phyloP scores from a whole-genome alignment of 495 filamentous ascomycete genomes.

The Xanthoparmelia taractica region DNA sequence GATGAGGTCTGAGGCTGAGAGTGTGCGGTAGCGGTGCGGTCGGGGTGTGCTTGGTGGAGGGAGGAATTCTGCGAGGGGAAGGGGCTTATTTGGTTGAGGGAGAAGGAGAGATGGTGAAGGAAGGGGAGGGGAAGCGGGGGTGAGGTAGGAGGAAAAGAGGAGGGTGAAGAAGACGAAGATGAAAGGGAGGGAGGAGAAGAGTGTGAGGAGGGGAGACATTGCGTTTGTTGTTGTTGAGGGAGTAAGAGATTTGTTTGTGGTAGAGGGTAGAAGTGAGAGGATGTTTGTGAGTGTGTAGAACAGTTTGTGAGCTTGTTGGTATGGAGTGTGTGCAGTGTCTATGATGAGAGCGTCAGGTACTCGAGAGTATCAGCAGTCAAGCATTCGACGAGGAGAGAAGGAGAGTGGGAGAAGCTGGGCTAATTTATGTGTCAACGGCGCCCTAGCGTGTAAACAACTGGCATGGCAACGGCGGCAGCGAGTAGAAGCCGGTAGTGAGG shows the following conservation, averaged over 20 bases:
- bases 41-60: background rate
- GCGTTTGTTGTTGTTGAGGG: background rate
- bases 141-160: background rate
- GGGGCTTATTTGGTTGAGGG: background rate
- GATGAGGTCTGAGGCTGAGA: background rate
- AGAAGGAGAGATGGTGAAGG: background rate
- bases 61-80: background rate
- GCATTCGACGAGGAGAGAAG: conserved; percentile 10
- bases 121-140: background rate
- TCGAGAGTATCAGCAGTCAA: conserved; percentile 7
- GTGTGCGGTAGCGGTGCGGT: background rate
- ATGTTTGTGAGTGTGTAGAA: background rate
- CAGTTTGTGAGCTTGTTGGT: background rate
- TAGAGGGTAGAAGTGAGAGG: background rate
- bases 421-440: background rate
- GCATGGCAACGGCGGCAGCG: conserved; percentile 5
- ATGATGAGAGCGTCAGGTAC: conserved; percentile 7
- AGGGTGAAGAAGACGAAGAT: background rate
- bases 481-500: background rate
- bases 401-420: background rate
- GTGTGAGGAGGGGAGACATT: background rate
- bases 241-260: background rate
- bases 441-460: conserved; percentile 10
- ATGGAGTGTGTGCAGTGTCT: background rate
- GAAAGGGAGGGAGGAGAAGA: conserved; percentile 1